Evolutionary conservation across 2,329 filamentous ascomycete genomes (phyloP).

Genomic region (Colletotrichum eremochloae): DNA sequence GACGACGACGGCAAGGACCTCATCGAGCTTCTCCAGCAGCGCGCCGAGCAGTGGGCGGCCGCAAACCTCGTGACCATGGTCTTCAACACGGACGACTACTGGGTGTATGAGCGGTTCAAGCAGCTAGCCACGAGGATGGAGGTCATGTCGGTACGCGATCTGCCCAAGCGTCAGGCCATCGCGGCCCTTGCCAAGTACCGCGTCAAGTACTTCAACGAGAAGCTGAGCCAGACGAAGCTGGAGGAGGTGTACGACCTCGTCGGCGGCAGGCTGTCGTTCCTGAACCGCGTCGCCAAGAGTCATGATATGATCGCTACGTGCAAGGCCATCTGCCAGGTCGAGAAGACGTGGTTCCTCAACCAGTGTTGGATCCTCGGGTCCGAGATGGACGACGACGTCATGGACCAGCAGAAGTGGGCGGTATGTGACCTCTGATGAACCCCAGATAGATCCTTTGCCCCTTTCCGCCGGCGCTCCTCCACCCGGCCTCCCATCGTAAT

Average conservation of each 20-base stretch:
- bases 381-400: constrained; percentile 95
- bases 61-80: constrained; percentile 91
- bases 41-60: constrained; percentile 96
- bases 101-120: constrained; percentile 96
- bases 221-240: constrained; percentile 66
- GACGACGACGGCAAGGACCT: constrained; percentile 94
- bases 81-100: constrained; percentile 98
- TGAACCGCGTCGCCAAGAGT: constrained; percentile 92
- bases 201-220: constrained; percentile 79
- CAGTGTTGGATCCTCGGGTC: constrained; percentile 80
- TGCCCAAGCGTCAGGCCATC: constrained; percentile 83
- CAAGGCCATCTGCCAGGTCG: constrained; percentile 76
- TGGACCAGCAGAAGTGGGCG: constrained; percentile 97
- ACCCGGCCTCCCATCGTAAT: background rate
- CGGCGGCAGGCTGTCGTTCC: constrained; percentile 87
- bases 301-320: constrained; percentile 84
- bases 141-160: constrained; percentile 86
- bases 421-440: constrained; percentile 62
- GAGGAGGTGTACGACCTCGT: constrained; percentile 88
- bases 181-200: constrained; percentile 84
- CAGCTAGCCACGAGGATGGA: constrained; percentile 95
- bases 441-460: background rate
- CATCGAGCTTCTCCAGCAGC: constrained; percentile 93
- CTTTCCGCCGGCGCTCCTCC: background rate
- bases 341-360: constrained; percentile 84